Conservation (phyloP, 129 eudicot genomes). For the Helianthus tuberosus region DNA sequence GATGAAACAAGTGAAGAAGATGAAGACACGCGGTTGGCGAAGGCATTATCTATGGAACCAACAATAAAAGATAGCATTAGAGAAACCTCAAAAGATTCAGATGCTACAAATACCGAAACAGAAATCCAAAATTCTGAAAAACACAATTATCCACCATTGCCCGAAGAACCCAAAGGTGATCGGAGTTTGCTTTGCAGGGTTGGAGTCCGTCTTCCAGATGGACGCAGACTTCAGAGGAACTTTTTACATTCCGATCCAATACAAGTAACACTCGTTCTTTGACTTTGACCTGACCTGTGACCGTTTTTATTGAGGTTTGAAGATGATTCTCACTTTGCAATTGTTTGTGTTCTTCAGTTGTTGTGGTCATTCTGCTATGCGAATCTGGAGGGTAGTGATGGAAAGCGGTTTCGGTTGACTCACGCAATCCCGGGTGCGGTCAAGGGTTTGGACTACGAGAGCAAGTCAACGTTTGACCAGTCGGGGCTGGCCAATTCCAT, state of each 20-base stretch:
- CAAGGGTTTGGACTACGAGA: constrained; percentile 51
- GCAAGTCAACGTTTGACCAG: constrained; percentile 53
- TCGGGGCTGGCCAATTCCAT: constrained; percentile 78
- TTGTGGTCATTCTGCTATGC: constrained; percentile 83
- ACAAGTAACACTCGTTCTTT: constrained; percentile 46
- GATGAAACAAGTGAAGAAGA: constrained; percentile 65
- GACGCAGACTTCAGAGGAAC: constrained; percentile 90
- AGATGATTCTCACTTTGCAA: background rate
- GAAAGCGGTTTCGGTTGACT: constrained; percentile 51
- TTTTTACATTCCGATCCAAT: constrained; percentile 72
- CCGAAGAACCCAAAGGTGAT: constrained; percentile 86
- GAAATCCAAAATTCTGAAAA: constrained; percentile 37
- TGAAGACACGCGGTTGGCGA: constrained; percentile 59
- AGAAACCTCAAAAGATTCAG: constrained; percentile 41
- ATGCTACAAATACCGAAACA: constrained; percentile 27
- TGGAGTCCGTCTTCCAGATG: constrained; percentile 91
- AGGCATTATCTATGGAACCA: constrained; percentile 71
- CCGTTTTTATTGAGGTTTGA: background rate
- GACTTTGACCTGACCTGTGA: constrained; percentile 12
- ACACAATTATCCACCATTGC: constrained; percentile 72
- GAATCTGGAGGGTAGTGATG: constrained; percentile 56
- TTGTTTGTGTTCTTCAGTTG: constrained; percentile 45
- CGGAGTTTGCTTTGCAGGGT: constrained; percentile 77
- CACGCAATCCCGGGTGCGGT: constrained; percentile 79
- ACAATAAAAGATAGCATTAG: constrained; percentile 29